These are phyloP conservation scores for Protoeuglena noctilucae DNA, from an alignment of 139 green algal genomes.

Conservation along the genomic window DNA sequence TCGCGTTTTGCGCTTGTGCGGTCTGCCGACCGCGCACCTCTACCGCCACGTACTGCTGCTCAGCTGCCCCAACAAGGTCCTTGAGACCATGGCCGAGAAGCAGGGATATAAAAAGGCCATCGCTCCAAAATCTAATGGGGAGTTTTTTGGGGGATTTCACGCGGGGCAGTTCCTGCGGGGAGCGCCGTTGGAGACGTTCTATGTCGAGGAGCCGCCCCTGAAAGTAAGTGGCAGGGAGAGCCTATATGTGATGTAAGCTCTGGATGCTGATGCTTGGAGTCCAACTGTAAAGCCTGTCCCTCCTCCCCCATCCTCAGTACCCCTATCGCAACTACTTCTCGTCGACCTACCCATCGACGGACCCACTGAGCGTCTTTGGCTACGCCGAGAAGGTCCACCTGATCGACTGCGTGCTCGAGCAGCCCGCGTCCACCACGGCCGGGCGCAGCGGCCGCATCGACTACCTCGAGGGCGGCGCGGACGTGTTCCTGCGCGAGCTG, in stretches of 20 bases:
- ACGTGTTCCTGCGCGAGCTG: background rate
- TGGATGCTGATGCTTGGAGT: no score
- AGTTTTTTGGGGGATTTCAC: background rate
- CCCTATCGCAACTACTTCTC: background rate
- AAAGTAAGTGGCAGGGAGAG: no score
- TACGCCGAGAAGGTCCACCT: background rate
- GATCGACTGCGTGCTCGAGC: background rate
- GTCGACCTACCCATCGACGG: background rate
- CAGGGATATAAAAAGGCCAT: background rate
- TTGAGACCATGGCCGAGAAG: background rate
- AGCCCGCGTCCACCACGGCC: background rate
- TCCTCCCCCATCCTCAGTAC: no score
- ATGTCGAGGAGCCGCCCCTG: background rate
- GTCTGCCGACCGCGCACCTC: background rate
- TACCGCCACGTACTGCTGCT: background rate
- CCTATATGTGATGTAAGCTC: no score
- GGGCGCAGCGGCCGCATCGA: background rate
- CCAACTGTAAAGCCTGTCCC: no score
- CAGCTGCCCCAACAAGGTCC: background rate
- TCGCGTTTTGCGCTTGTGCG: no score
- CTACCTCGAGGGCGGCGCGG: background rate
- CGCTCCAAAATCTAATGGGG: background rate
- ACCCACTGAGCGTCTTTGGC: background rate
- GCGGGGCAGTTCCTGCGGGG: background rate
- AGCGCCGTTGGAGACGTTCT: background rate